Base-by-base conservation (phyloP, 2,329 filamentous ascomycete genomes). In the Camillea tinctor region DNA sequence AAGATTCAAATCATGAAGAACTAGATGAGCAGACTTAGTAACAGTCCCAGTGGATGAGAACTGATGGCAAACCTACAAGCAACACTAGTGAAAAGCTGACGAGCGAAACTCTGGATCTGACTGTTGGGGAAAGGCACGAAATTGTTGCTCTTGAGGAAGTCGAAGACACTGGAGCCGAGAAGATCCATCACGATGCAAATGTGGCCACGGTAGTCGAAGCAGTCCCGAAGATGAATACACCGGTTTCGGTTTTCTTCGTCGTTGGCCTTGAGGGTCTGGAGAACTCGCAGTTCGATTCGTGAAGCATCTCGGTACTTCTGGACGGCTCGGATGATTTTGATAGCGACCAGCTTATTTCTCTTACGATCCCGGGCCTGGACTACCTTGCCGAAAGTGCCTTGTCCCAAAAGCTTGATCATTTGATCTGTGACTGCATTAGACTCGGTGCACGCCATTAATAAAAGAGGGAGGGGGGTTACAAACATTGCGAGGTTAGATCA, bases 41-140 rank as follows among this genome's bases (percentile, higher is more conserved):
- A 30, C 5, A 44, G 11, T 56, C 8, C 9, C 8, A 1, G 36
- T 44, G 13, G 36, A 40, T 15, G 4, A 40, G 20, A 44, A n/a
- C 21, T 44, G 23, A 22, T 5, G n/a, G 19, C 49, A n/a, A n/a
- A 87, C 92, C 83, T 80, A 96, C 92, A 99, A 60, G 95, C 95
- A 71, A 99, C 96, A 71, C 94, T 98, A n/a, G 94, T 98, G 63
- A 99, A 91, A 17, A 99, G 81, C 74, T 99, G 95, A 54, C 94
- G 88, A 53, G 95, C 95, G 81, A 99, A 98, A 73, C 87, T 94
- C 75, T 98, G 95, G 60, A 99, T 99, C 76, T 99, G 95, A 66
- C 93, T 97, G 81, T 96, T 98, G 13, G 95, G 95, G 72, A 99
- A 99, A 0, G 95, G 95, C 19, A 97, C 93, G 72, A 99, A 99